These are phyloP conservation scores for Chytriomyces sp. DNA, from an alignment of 192 early-diverging fungal genomes.

Conservation along the genomic window DNA sequence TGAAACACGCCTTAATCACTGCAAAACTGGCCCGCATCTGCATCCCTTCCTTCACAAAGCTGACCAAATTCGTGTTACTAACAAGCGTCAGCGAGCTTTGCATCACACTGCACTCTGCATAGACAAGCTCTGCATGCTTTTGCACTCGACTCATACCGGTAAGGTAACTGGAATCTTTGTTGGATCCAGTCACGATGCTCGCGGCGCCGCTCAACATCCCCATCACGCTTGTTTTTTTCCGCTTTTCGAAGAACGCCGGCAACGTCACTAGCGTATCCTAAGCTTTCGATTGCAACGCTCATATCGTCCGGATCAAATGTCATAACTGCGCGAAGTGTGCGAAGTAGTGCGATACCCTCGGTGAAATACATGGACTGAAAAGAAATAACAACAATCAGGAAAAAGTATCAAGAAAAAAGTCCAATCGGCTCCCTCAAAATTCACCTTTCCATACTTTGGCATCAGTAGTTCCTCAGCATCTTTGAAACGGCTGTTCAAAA, in stretches of 20 bases:
- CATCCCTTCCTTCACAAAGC: conserved; percentile 78
- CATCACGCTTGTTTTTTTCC: conserved; percentile 37
- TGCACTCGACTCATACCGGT: conserved; percentile 63
- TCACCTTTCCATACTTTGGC: conserved; percentile 43
- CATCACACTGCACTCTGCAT: conserved; percentile 77
- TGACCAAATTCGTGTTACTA: conserved; percentile 75
- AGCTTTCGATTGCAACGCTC: conserved; percentile 62
- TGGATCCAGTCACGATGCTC: conserved; percentile 37
- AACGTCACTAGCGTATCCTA: conserved; percentile 67
- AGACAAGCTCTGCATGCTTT: conserved; percentile 78
- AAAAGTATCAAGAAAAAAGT: no score
- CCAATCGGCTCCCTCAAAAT: no score
- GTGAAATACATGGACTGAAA: conserved; percentile 71
- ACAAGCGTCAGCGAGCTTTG: conserved; percentile 76
- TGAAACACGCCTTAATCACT: conserved; percentile 58
- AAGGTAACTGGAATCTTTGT: conserved; percentile 48
- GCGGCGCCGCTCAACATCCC: conserved; percentile 56
- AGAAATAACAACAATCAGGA: no score
- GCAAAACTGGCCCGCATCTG: conserved; percentile 73
- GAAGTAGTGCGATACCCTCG: conserved; percentile 73
- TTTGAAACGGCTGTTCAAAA: conserved; percentile 77
- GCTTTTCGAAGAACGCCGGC: conserved; percentile 67
- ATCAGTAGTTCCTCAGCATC: conserved; percentile 68
- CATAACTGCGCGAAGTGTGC: conserved; percentile 71
- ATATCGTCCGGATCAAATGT: conserved; percentile 80